These are phyloP conservation scores for Alternaria novae-zelandiae DNA, from an alignment of 2,329 filamentous ascomycete genomes.

Conservation along the genomic window DNA sequence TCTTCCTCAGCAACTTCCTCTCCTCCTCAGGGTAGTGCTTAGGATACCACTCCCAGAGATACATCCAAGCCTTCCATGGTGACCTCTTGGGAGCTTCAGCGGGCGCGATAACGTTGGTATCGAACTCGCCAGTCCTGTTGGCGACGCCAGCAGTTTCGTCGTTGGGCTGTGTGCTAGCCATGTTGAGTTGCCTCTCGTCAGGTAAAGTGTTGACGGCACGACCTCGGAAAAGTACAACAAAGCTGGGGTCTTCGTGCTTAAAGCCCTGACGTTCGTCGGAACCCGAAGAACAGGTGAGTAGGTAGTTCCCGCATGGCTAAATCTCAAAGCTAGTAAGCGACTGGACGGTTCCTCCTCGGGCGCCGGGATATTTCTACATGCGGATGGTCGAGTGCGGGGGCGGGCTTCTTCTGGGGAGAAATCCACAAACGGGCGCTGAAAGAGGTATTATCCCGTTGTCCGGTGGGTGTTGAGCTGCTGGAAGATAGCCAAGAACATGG, in stretches of 20 bases:
- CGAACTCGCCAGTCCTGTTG: slow-evolving; percentile 28
- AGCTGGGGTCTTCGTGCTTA: slow-evolving; percentile 9
- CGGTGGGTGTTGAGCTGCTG: not conserved
- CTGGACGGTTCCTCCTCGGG: slow-evolving; percentile 20
- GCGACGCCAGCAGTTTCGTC: slow-evolving; percentile 29
- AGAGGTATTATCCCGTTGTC: slow-evolving; percentile 12
- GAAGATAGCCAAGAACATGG: not conserved
- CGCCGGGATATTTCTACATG: slow-evolving; percentile 34
- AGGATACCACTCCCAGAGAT: slow-evolving; percentile 49
- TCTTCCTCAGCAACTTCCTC: slow-evolving; percentile 42
- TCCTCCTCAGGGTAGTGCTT: slow-evolving; percentile 44
- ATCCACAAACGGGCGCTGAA: slow-evolving; percentile 20
- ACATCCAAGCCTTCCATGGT: slow-evolving; percentile 49
- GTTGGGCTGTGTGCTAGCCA: slow-evolving; percentile 28
- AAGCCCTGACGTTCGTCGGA: slow-evolving; percentile 2
- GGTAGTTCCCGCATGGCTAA: slow-evolving; percentile 23
- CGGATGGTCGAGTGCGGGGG: slow-evolving; percentile 33
- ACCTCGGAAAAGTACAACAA: slow-evolving; percentile 4
- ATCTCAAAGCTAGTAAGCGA: slow-evolving; percentile 21
- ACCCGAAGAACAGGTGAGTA: slow-evolving; percentile 26
- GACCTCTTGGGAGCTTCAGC: slow-evolving; percentile 44
- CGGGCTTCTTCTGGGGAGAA: slow-evolving; percentile 9
- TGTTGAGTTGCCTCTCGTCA: slow-evolving; percentile 3
- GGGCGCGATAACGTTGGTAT: slow-evolving; percentile 40
- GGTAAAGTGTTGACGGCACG: slow-evolving; percentile 1